Evolutionary conservation across 2,329 filamentous ascomycete genomes (phyloP), one percentile per base, ranked within the genome.

Genomic region (Pseudogymnoascus sp.): DNA sequence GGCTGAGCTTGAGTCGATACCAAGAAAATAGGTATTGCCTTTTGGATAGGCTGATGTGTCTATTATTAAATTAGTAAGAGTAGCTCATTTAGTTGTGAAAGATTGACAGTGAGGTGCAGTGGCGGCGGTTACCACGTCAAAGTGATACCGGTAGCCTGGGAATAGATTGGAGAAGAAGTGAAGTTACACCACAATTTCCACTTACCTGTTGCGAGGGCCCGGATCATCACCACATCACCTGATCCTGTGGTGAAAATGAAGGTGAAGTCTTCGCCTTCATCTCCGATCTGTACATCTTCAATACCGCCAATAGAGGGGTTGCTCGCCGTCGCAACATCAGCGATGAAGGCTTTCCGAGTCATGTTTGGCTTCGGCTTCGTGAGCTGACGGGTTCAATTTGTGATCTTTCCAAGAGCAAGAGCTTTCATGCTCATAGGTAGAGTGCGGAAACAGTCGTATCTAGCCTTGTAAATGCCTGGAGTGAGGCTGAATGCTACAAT

Each of bases 201-300:
- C 69, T 67, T 61, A 68, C 62, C 59, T 60, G 63, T 58, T 41
- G 61, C 60, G 8, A 69, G 64, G 18, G 71, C 59, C 47, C 62
- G 62, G 20, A 71, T 67, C 41, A 70, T 66, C 15, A 69, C 65
- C 7, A 68, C 65, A 12, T 60, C 20, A 7, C 65, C 66, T 50
- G 63, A 60, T 43, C 41, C 35, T 35, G 67, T 74, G 73, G 69
- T 63, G 66, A 80, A 89, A 4, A 73, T 77, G 70, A 93, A 88
- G 12, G 79, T 80, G 61, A 95, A 78, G 61, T 89, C 84, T 58
- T 88, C 89, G 71, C 93, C 88, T 33, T 88, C 86, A 4, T 86
- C 83, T 14, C 88, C 88, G 36, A 77, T 75, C 35, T 75, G 74
- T 22, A 96, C 74, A 35, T 77, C 70, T 57, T 74, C 74, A 57